Base-by-base conservation (phyloP, 2,329 filamentous ascomycete species). In the Massarina eburnea region DNA sequence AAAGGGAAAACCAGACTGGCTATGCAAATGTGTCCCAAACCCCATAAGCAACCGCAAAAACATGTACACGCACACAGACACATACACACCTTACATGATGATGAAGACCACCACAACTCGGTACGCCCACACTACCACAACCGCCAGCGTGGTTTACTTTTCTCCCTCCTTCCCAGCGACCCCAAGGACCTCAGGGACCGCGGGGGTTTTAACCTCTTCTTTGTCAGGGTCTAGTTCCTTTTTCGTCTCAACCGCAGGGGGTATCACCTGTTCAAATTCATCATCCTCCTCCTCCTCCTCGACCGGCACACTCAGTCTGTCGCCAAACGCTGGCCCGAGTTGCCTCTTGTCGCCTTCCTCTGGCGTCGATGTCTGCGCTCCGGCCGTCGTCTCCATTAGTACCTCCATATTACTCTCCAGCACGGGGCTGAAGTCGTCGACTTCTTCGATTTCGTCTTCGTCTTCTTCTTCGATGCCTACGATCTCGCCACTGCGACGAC, bases 401-500 rank as follows among this genome's bases (percentile, higher is more conserved):
- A 69, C 67, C 44, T 71, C 68, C 9, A 60, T 65, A 8, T 51
- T 49, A 15, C 21, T 51, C 35, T 55, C 63, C 36, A 62, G 45
- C 6, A 82, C 71, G 0, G 81, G 80, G 20, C 72, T 76, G 53
- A 85, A 85, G 2, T 73, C 71, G 7, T 85, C 82, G 6, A 82
- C 80, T 57, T 83, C 81, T 49, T 83, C 81, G 4, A 64, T 59
- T 52, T 74, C 66, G 18, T 73, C 71, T 26, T 67, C 64, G 45
- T 74, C 67, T 19, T 73, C 72, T 38, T 68, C 71, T 10, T 60
- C 65, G 34, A 67, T 75, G 26, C 87, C 86, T n/a, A 84, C 84
- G 42, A 89, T 84, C 70, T 91, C 88, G 8, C 83, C 85, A 43
- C 86, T 91, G 19, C 84, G 74, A 21, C 88, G 76, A 0, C 86